Evolutionary conservation across 139 green algal species (phyloP), one percentile per base, ranked within the genome.

Genomic region (Chlorella sp.): DNA sequence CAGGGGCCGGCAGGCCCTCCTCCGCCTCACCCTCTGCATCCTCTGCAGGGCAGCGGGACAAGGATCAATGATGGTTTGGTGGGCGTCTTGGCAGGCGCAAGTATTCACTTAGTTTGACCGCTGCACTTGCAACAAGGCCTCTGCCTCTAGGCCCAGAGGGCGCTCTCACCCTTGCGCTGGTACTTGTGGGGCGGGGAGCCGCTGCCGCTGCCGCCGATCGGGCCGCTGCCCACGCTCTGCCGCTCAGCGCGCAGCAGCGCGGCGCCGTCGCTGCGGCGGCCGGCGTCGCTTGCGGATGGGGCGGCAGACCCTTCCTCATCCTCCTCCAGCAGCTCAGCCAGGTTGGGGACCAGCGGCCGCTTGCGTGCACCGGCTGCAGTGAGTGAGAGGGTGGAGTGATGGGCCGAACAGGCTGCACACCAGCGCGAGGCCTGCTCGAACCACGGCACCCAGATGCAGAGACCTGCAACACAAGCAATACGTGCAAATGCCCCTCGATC

Each of bases 311-410:
- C 25, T 20, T 57, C 78, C 34, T 36, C 36, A 23, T 23, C 64
- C 80, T 62, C 81, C 69, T 90, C 82, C 38, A 81, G 68, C 68
- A 87, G 28, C 63, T 67, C 69, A 0, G 68, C 67, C 68, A 89
- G 62, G 85, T 83, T 81, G 62, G 86, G 71, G 18, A 86, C 63
- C 38, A 91, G 39, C 0, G 84, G 55, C 26, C 87, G 84, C 87
- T 91, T 91, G 63, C 87, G 64, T 6, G 36, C 63, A 0, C 64
- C 84, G 16, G 67, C 84, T 74, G 84, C 84, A 80, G 28, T 26
- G 30, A 80, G 51, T 25, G 38, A 1, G 70, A 56, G 70, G 17
- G 11, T 41, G 44, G 17, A 20, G 51, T 15, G 34, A 79, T 13
- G 26, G 3, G n/a, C 36, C 15, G 55, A 32, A 3, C 12, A 74